Conservation (phyloP, 1,284 basidiomycete species). For the Naganishia liquefaciens region DNA sequence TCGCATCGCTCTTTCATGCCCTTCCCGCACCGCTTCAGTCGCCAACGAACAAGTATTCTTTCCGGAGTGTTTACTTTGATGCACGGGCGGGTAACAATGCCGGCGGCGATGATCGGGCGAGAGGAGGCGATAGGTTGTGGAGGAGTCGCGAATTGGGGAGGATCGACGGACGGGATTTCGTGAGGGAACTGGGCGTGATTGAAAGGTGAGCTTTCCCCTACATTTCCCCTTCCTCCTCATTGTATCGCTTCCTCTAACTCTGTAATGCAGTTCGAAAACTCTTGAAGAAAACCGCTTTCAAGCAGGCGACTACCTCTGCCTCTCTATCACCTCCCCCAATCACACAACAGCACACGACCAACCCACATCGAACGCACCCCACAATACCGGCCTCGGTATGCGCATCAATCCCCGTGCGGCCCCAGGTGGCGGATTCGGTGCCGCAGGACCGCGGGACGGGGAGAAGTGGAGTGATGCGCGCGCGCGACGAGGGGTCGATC, state of each 20-base stretch:
- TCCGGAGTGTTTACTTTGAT: slow-evolving; percentile 21
- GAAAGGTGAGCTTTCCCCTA: neutral
- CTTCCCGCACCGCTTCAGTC: slow-evolving; percentile 6
- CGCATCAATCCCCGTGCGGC: neutral
- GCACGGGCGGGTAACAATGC: neutral
- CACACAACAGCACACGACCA: neutral
- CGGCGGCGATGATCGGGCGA: slow-evolving; percentile 6
- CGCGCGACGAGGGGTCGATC: neutral
- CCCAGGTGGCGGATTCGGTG: too few species aligned
- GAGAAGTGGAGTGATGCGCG: neutral
- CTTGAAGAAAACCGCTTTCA: slow-evolving; percentile 10
- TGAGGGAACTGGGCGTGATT: neutral
- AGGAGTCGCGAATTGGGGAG: slow-evolving; percentile 15
- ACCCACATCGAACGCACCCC: neutral
- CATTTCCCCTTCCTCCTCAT: neutral
- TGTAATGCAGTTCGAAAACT: slow-evolving; percentile 9
- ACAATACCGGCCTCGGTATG: too few species aligned
- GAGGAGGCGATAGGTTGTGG: slow-evolving; percentile 4
- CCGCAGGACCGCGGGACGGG: too few species aligned
- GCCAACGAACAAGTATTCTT: slow-evolving; percentile 3
- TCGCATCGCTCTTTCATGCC: slow-evolving; percentile 20
- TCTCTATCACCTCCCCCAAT: slow-evolving; percentile 8
- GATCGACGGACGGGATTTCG: slow-evolving; percentile 20
- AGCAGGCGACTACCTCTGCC: slow-evolving; percentile 21
- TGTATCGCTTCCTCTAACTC: neutral